phyloP scores from a whole-genome alignment of 208 protist species.

The Acanthamoeba sp. region DNA sequence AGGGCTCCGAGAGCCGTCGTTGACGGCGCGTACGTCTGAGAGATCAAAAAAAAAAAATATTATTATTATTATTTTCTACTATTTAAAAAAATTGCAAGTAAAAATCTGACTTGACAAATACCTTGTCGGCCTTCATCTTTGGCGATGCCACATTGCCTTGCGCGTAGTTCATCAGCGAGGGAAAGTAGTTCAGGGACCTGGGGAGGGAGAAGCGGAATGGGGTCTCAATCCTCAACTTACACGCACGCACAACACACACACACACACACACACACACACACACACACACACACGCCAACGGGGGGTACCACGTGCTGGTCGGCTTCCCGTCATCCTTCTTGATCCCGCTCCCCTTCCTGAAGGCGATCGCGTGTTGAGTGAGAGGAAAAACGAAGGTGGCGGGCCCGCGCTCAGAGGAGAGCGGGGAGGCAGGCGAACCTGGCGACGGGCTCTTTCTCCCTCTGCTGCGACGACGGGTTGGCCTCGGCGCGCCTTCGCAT shows the following conservation, averaged over 20 bases:
- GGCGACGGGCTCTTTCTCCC: neutral
- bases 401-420: neutral
- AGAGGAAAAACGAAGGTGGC: too few relatives aligned
- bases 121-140: constrained; percentile 5
- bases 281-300: too few relatives aligned
- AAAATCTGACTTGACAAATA: too few relatives aligned
- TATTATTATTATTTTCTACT: too few relatives aligned
- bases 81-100: too few relatives aligned
- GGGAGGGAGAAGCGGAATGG: too few relatives aligned
- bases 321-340: neutral
- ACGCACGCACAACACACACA: too few relatives aligned
- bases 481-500: neutral
- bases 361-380: neutral
- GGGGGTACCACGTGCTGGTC: neutral
- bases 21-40: neutral
- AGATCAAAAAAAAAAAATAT: neutral
- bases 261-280: too few relatives aligned
- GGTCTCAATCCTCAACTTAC: too few relatives aligned
- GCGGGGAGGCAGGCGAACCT: neutral
- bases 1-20: neutral
- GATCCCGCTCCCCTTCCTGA: neutral
- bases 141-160: constrained; percentile 2
- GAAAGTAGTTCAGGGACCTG: neutral
- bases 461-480: neutral
- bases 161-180: constrained; percentile 60